These are phyloP conservation scores for Pezicula carpinea DNA, from an alignment of 2,329 filamentous ascomycete species.

Conservation along the genomic window DNA sequence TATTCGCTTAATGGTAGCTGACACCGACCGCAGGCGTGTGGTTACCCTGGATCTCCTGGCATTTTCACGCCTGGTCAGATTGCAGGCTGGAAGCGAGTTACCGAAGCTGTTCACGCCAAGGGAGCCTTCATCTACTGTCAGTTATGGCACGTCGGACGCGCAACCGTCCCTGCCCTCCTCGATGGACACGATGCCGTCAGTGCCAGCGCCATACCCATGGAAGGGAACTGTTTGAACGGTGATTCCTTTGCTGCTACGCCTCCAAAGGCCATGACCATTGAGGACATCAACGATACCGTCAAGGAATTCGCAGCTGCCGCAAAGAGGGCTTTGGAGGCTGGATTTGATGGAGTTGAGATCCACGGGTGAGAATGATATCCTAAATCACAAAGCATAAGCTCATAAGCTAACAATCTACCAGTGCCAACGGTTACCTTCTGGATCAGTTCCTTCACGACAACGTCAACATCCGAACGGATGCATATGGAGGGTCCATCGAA, in stretches of 20 bases:
- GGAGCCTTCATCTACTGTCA: constrained; percentile 52
- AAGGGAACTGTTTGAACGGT: constrained; percentile 22
- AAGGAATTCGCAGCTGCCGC: constrained; percentile 37
- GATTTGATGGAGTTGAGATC: constrained; percentile 45
- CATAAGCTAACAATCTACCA: constrained; percentile 38
- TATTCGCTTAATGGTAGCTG: no score
- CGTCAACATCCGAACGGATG: constrained; percentile 48
- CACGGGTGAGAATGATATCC: constrained; percentile 24
- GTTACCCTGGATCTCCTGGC: constrained; percentile 45
- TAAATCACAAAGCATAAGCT: constrained; percentile 28
- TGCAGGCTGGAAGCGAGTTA: constrained; percentile 50
- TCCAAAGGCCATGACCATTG: constrained; percentile 29
- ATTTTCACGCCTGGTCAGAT: constrained; percentile 48
- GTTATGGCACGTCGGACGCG: constrained; percentile 53
- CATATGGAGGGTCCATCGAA: constrained; percentile 44
- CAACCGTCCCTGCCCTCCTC: constrained; percentile 29
- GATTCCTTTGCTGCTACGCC: constrained; percentile 34
- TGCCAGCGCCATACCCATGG: constrained; percentile 37
- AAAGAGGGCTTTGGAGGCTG: constrained; percentile 42
- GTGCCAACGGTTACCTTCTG: constrained; percentile 46
- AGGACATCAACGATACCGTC: constrained; percentile 26
- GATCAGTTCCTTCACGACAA: constrained; percentile 53
- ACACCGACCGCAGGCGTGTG: constrained; percentile 32
- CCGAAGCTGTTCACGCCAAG: constrained; percentile 52
- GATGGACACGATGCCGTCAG: constrained; percentile 30